Conservation (phyloP, 805 yeast genomes). For the Suhomyces pyralidae region DNA sequence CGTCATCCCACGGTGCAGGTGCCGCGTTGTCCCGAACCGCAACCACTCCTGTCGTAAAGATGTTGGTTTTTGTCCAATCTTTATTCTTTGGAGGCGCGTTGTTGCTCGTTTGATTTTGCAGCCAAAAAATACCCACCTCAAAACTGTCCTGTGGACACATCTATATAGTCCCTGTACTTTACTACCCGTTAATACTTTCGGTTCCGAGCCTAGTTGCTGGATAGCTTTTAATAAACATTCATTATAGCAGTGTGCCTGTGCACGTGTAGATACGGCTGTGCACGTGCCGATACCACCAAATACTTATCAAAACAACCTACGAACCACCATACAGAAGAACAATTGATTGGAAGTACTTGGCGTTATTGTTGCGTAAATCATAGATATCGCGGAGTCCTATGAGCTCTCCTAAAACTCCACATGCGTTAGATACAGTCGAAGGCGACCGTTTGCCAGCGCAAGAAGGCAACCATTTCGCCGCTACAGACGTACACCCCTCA, state of each 20-base stretch:
- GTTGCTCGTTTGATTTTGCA: constrained; percentile 10
- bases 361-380: too few relatives aligned
- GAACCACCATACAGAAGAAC: neutral
- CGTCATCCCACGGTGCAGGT: constrained; percentile 2
- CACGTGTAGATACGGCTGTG: neutral
- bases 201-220: neutral
- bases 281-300: neutral
- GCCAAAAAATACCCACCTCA: neutral
- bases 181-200: neutral
- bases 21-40: neutral
- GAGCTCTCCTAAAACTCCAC: neutral
- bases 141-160: neutral
- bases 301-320: neutral
- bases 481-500: neutral
- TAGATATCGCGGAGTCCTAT: neutral
- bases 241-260: neutral
- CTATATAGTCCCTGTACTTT: neutral
- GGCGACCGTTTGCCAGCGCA: neutral
- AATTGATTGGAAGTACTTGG: neutral
- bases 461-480: neutral
- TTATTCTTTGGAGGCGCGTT: constrained; percentile 22
- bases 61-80: constrained; percentile 17
- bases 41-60: constrained; percentile 4
- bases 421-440: neutral
- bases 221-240: neutral